Conservation (phyloP, 768 basidiomycete species). For the Inosperma sp. region DNA sequence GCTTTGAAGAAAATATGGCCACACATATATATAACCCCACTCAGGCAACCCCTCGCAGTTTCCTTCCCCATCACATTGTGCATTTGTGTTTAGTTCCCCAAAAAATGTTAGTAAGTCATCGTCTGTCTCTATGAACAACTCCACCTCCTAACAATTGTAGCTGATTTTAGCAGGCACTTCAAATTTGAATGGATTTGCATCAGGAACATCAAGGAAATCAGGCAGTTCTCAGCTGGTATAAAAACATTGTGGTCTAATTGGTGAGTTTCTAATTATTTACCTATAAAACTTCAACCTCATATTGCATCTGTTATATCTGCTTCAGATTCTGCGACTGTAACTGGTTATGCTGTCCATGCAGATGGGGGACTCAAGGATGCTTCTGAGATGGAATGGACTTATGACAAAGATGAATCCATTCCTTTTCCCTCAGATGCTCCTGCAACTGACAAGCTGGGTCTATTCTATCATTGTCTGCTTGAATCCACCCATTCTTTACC, state of each 20-base stretch:
- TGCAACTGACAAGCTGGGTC: background rate
- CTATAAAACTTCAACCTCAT: background rate
- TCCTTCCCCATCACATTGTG: background rate
- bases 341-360: background rate
- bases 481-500: slow-evolving; percentile 1
- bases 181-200: background rate
- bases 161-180: background rate
- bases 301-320: slow-evolving; percentile 5
- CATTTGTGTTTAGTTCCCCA: background rate
- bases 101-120: background rate
- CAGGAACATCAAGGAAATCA: background rate
- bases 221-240: background rate
- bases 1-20: background rate
- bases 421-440: background rate
- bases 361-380: slow-evolving; percentile 6
- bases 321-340: slow-evolving; percentile 1
- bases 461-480: background rate
- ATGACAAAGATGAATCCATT: slow-evolving; percentile 3
- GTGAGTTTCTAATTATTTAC: slow-evolving; percentile 2
- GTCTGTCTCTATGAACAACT: background rate
- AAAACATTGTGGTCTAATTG: background rate
- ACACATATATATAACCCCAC: no score
- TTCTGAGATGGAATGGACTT: slow-evolving; percentile 1
- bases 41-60: no score
- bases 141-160: slow-evolving; percentile 1